phyloP scores from a whole-genome alignment of 371 early-diverging fungal genomes.

The Nosema muscidifuracis region DNA sequence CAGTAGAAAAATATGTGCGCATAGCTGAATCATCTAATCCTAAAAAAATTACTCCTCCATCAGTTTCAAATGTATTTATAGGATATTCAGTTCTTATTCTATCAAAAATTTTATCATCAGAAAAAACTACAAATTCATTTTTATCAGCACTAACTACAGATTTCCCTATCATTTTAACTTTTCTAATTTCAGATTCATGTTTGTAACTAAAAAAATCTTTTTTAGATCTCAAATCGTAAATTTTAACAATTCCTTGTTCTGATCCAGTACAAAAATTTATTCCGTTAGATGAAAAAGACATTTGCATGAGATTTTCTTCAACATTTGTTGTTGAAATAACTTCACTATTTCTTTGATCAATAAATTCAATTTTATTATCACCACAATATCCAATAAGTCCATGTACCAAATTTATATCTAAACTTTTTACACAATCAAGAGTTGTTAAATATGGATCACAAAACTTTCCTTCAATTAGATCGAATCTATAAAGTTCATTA shows the following conservation, averaged over 20 bases:
- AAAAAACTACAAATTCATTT: slow-evolving; percentile 83
- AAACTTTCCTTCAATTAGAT: slow-evolving; percentile 87
- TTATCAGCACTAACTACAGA: slow-evolving; percentile 78
- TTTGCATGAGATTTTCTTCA: slow-evolving; percentile 62
- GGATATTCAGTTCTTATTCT: slow-evolving; percentile 77
- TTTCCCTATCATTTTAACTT: slow-evolving; percentile 71
- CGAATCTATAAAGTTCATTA: slow-evolving; percentile 77
- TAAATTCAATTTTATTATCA: slow-evolving; percentile 67
- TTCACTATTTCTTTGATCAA: slow-evolving; percentile 47
- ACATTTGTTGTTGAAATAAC: slow-evolving; percentile 64
- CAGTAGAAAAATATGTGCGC: slow-evolving; percentile 79
- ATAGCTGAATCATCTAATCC: slow-evolving; percentile 88
- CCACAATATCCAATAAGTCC: slow-evolving; percentile 80
- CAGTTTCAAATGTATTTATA: slow-evolving; percentile 77
- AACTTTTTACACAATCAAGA: slow-evolving; percentile 64
- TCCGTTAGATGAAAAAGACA: slow-evolving; percentile 76
- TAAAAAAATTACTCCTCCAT: slow-evolving; percentile 78
- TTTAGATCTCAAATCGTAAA: slow-evolving; percentile 82
- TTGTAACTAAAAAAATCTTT: slow-evolving; percentile 83
- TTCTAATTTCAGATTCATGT: slow-evolving; percentile 86
- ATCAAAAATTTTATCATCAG: slow-evolving; percentile 73
- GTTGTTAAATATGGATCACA: slow-evolving; percentile 67
- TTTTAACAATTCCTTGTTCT: slow-evolving; percentile 74
- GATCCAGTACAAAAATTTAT: slow-evolving; percentile 79
- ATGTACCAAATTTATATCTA: slow-evolving; percentile 77